phyloP scores from a whole-genome alignment of 2,329 filamentous ascomycete species.

The Pezicula neosporulosa region DNA sequence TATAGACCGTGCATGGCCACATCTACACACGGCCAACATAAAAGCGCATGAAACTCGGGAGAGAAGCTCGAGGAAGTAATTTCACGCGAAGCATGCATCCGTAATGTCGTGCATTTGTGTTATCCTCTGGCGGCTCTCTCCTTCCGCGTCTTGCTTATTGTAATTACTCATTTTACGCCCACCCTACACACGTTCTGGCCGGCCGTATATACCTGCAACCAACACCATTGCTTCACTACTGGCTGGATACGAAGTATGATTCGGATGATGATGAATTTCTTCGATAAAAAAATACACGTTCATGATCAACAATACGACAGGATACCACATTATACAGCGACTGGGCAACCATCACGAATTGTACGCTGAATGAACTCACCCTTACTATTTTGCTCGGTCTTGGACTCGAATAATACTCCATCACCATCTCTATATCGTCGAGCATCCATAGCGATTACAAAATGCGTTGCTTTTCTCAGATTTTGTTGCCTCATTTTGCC shows the following conservation, averaged over 20 bases:
- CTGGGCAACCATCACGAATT: slow-evolving; percentile 30
- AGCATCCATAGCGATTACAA: neutral
- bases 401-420: neutral
- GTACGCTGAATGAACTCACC: slow-evolving; percentile 19
- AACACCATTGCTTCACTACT: neutral
- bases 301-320: slow-evolving; percentile 18
- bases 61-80: slow-evolving; percentile 6
- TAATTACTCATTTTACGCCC: slow-evolving; percentile 16
- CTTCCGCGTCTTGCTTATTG: slow-evolving; percentile 14
- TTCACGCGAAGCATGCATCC: too few species aligned
- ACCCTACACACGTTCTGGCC: slow-evolving; percentile 11
- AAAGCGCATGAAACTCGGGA: slow-evolving; percentile 7
- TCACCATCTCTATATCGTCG: neutral
- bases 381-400: neutral
- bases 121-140: slow-evolving; percentile 8
- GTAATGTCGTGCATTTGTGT: slow-evolving; percentile 10
- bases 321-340: slow-evolving; percentile 29
- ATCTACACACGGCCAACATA: slow-evolving; percentile 1
- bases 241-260: slow-evolving; percentile 1
- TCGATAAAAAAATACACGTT: slow-evolving; percentile 17
- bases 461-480: too few species aligned
- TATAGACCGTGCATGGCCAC: slow-evolving; percentile 8
- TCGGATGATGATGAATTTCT: slow-evolving; percentile 14
- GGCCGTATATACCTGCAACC: slow-evolving; percentile 14
- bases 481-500: too few species aligned